Evolutionary conservation across 2,329 filamentous ascomycete species (phyloP).

Genomic region (Davidsoniella eucalypti): DNA sequence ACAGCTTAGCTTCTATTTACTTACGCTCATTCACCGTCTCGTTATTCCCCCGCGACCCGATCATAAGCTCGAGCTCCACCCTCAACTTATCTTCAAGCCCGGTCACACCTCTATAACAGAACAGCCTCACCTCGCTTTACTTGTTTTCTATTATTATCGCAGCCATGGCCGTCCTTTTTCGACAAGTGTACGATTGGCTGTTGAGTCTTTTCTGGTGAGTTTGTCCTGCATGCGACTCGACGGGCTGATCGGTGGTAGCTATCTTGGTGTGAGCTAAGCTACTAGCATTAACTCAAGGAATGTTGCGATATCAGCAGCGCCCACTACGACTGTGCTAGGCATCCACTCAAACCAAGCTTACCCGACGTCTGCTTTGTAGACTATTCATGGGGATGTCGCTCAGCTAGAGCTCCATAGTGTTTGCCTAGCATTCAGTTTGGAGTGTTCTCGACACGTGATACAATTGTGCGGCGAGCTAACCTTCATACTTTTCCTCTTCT

Average conservation of each 20-base stretch:
- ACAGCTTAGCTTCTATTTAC: background rate
- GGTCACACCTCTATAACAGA: background rate
- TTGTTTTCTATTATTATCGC: slow-evolving; percentile 9
- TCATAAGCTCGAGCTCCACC: background rate
- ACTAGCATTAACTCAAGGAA: too few species aligned
- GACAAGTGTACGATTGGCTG: slow-evolving; percentile 94
- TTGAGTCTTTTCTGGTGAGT: slow-evolving; percentile 91
- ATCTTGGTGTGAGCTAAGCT: background rate
- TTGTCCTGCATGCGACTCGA: background rate
- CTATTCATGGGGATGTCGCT: background rate
- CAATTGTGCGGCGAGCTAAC: slow-evolving; percentile 1
- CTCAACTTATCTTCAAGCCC: background rate
- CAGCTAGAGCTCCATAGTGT: background rate
- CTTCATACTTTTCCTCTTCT: background rate
- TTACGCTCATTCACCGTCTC: background rate
- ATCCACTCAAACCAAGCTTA: too few species aligned
- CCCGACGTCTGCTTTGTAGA: background rate
- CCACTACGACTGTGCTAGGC: background rate
- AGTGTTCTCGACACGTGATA: too few species aligned
- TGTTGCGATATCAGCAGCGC: background rate
- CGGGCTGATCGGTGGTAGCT: background rate
- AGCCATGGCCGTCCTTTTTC: slow-evolving; percentile 81
- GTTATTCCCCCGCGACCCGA: background rate
- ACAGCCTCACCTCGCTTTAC: slow-evolving; percentile 11
- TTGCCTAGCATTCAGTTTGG: too few species aligned